phyloP scores from a whole-genome alignment of 352 stramenopile species.

The Pythium insidiosum region DNA sequence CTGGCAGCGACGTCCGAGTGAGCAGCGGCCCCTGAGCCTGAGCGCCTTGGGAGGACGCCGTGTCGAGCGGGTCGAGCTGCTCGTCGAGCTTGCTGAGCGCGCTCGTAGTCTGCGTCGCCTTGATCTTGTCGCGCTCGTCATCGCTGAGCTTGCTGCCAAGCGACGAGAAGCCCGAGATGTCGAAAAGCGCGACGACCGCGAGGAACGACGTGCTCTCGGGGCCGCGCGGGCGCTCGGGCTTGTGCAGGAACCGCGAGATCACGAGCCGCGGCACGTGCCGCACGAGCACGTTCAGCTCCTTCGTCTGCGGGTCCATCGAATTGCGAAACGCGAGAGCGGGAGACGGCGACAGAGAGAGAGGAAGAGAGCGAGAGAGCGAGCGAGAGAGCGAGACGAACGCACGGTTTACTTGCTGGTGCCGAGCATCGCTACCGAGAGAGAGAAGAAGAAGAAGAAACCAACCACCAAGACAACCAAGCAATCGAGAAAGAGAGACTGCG shows the following conservation, averaged over 20 bases:
- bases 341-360: not conserved
- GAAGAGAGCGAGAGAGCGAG: not conserved
- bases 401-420: no score
- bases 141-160: slow-evolving; percentile 67
- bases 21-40: not conserved
- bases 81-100: slow-evolving; percentile 4
- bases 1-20: slow-evolving; percentile 6
- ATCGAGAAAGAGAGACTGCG: not conserved
- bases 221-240: slow-evolving; percentile 32
- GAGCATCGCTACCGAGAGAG: no score
- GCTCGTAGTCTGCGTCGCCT: slow-evolving; percentile 6
- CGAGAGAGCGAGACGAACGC: no score
- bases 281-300: slow-evolving; percentile 54
- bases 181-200: slow-evolving; percentile 70
- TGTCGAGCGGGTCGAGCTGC: not conserved
- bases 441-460: no score
- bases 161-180: slow-evolving; percentile 83
- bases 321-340: no score
- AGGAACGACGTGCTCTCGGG: slow-evolving; percentile 41
- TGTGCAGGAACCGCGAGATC: slow-evolving; percentile 43
- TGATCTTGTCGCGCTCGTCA: slow-evolving; percentile 40
- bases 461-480: no score
- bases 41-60: no score
- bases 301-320: slow-evolving; percentile 27
- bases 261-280: slow-evolving; percentile 75